phyloP scores from a whole-genome alignment of 306 rosid genomes.

The Hippophae tibetana region DNA sequence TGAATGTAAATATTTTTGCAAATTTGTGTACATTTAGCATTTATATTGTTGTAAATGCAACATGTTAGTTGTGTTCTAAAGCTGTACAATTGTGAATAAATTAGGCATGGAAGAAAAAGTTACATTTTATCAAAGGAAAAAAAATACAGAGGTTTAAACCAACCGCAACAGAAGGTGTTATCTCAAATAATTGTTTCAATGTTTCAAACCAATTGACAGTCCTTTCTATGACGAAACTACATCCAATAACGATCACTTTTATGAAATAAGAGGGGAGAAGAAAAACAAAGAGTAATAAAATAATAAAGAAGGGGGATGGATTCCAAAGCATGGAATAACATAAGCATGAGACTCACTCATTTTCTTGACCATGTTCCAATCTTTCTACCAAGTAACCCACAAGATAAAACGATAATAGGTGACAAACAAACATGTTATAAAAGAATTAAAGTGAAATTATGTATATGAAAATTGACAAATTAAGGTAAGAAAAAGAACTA shows the following conservation, averaged over 20 bases:
- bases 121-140: too few species aligned
- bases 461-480: too few species aligned
- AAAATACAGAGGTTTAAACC: background rate
- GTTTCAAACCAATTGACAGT: conserved; percentile 54
- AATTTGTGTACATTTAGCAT: too few species aligned
- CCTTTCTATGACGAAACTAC: conserved; percentile 59
- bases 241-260: background rate
- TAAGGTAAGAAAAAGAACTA: too few species aligned
- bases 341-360: conserved; percentile 40
- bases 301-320: conserved; percentile 32
- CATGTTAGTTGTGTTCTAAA: too few species aligned
- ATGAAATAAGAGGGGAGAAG: background rate
- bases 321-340: conserved; percentile 67
- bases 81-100: too few species aligned
- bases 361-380: conserved; percentile 69
- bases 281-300: background rate
- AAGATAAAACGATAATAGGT: too few species aligned
- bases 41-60: too few species aligned
- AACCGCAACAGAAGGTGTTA: conserved; percentile 77
- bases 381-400: conserved; percentile 22
- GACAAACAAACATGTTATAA: too few species aligned
- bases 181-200: conserved; percentile 45
- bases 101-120: too few species aligned
- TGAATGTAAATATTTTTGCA: too few species aligned
- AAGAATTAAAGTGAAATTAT: too few species aligned